phyloP scores from a whole-genome alignment of 2,329 filamentous ascomycete genomes.

The Endothia cerciana region DNA sequence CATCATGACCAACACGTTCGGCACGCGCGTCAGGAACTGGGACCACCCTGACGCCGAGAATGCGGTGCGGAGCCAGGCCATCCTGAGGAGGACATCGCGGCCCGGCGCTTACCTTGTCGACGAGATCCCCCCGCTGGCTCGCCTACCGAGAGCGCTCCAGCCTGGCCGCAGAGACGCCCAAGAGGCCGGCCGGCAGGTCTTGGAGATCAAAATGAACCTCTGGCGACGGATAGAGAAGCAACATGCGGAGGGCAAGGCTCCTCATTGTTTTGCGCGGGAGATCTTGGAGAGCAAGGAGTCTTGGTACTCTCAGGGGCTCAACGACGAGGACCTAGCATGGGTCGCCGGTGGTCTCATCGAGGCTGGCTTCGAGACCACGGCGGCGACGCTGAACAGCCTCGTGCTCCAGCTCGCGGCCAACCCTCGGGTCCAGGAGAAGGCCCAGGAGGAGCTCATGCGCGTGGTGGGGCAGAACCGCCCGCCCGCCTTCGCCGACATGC shows the following conservation, averaged over 20 bases:
- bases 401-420: conserved; percentile 31
- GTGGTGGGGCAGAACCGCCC: conserved; percentile 39
- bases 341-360: conserved; percentile 38
- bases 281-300: neutral
- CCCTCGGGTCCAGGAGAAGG: conserved; percentile 40
- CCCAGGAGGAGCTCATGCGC: conserved; percentile 47
- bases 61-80: conserved; percentile 18
- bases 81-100: conserved; percentile 31
- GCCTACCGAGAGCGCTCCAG: conserved; percentile 34
- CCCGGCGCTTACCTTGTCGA: conserved; percentile 36
- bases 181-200: neutral
- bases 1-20: conserved; percentile 36
- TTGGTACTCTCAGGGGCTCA: conserved; percentile 33
- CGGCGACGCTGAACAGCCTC: conserved; percentile 39
- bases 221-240: neutral
- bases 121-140: conserved; percentile 33
- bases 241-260: neutral
- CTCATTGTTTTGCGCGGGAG: neutral
- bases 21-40: conserved; percentile 33
- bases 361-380: conserved; percentile 44
- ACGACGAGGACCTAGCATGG: conserved; percentile 35
- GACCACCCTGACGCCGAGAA: conserved; percentile 29
- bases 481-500: conserved; percentile 37
- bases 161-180: conserved; percentile 31
- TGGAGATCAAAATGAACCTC: neutral